Conservation (phyloP, 2,329 filamentous ascomycete genomes). For the Fusarium nanum region DNA sequence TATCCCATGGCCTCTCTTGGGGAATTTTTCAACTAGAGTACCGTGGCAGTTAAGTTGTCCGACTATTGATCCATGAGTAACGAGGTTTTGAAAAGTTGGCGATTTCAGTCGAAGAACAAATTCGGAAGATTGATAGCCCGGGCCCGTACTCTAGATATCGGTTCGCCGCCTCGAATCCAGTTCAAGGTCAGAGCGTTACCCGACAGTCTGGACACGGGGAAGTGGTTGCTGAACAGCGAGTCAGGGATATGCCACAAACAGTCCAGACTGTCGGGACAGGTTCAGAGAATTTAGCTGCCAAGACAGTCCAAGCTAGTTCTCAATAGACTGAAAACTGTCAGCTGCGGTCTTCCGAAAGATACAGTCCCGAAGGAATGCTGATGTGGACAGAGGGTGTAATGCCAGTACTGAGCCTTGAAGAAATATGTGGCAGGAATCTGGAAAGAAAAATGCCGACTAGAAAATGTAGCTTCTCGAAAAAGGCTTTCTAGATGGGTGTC, state of each 20-base stretch:
- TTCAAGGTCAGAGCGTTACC: not conserved
- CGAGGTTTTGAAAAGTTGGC: not conserved
- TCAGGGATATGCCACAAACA: not conserved
- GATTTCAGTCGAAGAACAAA: not conserved
- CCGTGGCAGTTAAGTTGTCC: not conserved
- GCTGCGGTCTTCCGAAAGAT: not conserved
- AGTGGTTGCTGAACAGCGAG: not conserved
- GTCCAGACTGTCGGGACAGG: not conserved
- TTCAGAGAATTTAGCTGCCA: not conserved
- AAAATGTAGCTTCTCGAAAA: no score
- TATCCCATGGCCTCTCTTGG: no score
- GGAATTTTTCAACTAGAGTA: no score
- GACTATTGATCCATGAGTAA: not conserved
- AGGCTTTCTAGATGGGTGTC: no score
- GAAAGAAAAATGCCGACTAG: no score
- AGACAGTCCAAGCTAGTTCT: not conserved
- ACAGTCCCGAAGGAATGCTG: not conserved
- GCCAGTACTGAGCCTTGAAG: no score
- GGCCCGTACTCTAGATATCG: not conserved
- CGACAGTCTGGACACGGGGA: not conserved
- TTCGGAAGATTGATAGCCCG: rapidly evolving
- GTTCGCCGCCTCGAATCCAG: not conserved
- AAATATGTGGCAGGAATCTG: no score
- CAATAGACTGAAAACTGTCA: not conserved
- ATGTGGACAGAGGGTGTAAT: no score